Percentiles rank a stretch among this genome's conserved stretches.
These are phyloP conservation scores for Ascochyta viciae-villosae DNA, from an alignment of 2,329 filamentous ascomycete genomes.

Conservation along the genomic window DNA sequence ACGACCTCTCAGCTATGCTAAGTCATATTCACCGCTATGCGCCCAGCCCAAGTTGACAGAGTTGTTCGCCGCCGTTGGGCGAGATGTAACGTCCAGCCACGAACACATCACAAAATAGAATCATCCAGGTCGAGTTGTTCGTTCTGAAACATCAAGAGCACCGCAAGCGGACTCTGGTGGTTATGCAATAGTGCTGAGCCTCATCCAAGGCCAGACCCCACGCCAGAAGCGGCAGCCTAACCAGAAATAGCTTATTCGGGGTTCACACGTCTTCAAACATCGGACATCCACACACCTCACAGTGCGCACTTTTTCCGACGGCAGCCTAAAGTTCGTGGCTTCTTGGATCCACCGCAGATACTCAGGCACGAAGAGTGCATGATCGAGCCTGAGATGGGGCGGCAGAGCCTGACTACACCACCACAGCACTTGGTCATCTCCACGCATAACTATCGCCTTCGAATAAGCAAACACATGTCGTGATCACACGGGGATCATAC, in stretches of 20 bases:
- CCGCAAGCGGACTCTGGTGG: background rate
- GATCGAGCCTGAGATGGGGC: background rate
- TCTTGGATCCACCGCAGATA: background rate
- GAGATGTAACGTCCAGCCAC: too few relatives aligned
- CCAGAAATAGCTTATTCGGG: background rate
- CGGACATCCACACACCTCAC: conserved; percentile 2
- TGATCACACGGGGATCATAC: background rate
- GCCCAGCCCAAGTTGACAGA: too few relatives aligned
- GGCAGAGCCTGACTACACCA: background rate
- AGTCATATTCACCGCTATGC: too few relatives aligned
- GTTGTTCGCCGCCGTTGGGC: too few relatives aligned
- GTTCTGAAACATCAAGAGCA: background rate
- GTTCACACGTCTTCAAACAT: background rate
- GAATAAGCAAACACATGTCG: conserved; percentile 13
- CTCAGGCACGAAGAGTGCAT: background rate
- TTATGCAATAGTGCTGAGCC: background rate
- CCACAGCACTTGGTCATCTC: background rate
- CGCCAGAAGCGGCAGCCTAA: conserved; percentile 1
- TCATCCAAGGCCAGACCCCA: background rate
- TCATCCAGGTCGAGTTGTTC: too few relatives aligned
- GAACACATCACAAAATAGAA: too few relatives aligned
- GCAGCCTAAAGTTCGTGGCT: too few relatives aligned
- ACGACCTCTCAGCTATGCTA: too few relatives aligned
- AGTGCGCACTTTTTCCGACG: background rate
- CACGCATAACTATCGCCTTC: background rate